Conservation (phyloP, 495 filamentous ascomycete species). For the Viridothelium virens region DNA sequence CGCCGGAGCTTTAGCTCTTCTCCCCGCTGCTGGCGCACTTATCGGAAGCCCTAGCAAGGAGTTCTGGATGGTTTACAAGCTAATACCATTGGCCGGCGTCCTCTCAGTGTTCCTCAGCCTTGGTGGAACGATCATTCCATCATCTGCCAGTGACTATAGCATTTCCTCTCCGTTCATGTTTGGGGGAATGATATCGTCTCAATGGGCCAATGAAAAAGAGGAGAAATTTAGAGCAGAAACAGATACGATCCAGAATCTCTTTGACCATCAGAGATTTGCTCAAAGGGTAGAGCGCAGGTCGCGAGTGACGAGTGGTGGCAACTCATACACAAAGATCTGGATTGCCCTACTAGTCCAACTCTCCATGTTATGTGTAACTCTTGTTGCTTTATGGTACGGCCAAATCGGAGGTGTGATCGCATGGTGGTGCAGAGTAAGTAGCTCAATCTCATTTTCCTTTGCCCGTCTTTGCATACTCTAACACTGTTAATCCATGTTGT, state of each 20-base stretch:
- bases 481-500: too few relatives aligned
- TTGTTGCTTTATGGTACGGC: conserved; percentile 20
- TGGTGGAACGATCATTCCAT: conserved; percentile 22
- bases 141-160: conserved; percentile 18
- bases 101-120: conserved; percentile 20
- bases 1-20: conserved; percentile 19
- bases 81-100: conserved; percentile 23
- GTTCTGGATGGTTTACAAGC: conserved; percentile 25
- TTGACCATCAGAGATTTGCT: conserved; percentile 9
- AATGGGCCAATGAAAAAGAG: neutral
- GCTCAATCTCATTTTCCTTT: too few relatives aligned
- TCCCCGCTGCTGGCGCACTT: conserved; percentile 25
- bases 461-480: too few relatives aligned
- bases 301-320: conserved; percentile 15
- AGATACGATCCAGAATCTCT: neutral
- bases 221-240: neutral
- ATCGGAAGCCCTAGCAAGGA: conserved; percentile 24
- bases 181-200: conserved; percentile 18
- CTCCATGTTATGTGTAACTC: conserved; percentile 9
- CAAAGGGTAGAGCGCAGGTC: conserved; percentile 11
- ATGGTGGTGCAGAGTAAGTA: conserved; percentile 27
- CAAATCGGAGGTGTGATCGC: conserved; percentile 19
- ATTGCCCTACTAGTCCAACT: conserved; percentile 13
- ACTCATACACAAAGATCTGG: conserved; percentile 15
- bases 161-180: conserved; percentile 13